Base-by-base conservation (phyloP, 2,329 filamentous ascomycete species). In the Fonsecaea nubica region DNA sequence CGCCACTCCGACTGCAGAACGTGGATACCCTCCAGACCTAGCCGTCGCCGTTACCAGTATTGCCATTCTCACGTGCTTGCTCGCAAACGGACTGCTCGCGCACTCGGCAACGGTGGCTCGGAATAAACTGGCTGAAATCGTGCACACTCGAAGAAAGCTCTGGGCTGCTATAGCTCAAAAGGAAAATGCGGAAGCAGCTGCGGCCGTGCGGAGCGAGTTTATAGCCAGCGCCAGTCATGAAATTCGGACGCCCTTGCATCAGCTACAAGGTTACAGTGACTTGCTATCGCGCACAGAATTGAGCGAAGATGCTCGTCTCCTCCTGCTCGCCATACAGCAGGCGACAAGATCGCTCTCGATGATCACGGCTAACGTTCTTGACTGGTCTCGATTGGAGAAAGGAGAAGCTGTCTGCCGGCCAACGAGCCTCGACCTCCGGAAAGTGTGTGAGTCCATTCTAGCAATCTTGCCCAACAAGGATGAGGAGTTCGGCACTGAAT, bases 371-470 rank as follows among this genome's bases (percentile, higher is more conserved):
- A 78, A 77, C 58, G 76, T 78, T 12, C 67, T 78, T 21, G 76
- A 78, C 60, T 78, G 76, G 76, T 77, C 76, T 33, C 74, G 76
- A 50, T 65, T 78, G n/a, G 76, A 78, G 50, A 74, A 77, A 60
- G 69, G 71, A 12, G 76, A 77, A 61, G 71, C 73, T 8, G 69
- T 72, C 1, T 76, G 71, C 52, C 75, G 76, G 21, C 75, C 76
- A n/a, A 72, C 70, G 1, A 72, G 72, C 57, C 63, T 78, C 4
- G 73, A 78, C 38, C 68, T 78, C 15, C 69, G 76, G 53, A 72
- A 70, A 42, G 75, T 77, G 32, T 76, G 74, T 55, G 76, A 78
- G 64, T 76, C 76, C 1, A 74, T 78, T 21, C 63, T 78, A 18
- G 63, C 72, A 13, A 69, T 77, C 35, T 64, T 78, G 40, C 76